These are phyloP conservation scores for Vanrija pseudolonga DNA, from an alignment of 1,284 basidiomycete species.

Conservation along the genomic window DNA sequence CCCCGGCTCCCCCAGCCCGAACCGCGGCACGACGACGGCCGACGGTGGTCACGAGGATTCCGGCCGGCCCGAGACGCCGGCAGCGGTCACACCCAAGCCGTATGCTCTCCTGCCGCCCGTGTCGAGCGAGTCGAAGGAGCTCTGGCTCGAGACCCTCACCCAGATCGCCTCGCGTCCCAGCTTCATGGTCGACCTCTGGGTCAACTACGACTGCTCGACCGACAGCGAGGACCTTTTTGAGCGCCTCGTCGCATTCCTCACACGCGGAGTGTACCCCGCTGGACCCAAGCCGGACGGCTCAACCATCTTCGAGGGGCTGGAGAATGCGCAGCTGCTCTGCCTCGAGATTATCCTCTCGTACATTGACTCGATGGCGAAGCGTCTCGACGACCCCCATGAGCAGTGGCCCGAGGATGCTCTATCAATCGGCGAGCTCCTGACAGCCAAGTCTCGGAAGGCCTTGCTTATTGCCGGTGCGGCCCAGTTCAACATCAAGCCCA, in stretches of 20 bases:
- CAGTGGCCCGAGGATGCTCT: conserved; percentile 60
- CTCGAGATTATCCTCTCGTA: conserved; percentile 84
- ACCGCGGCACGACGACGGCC: conserved; percentile 7
- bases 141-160: conserved; percentile 83
- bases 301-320: conserved; percentile 56
- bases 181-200: conserved; percentile 93
- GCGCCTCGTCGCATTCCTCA: conserved; percentile 81
- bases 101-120: conserved; percentile 56
- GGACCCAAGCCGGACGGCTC: conserved; percentile 37
- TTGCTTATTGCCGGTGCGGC: conserved; percentile 78
- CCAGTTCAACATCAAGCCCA: conserved; percentile 94
- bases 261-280: conserved; percentile 74
- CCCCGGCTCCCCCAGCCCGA: conserved; percentile 56
- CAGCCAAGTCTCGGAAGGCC: conserved; percentile 79
- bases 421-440: conserved; percentile 59
- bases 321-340: conserved; percentile 79
- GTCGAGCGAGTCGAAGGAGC: conserved; percentile 81
- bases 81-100: conserved; percentile 32
- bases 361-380: conserved; percentile 80
- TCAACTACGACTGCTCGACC: conserved; percentile 95
- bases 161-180: conserved; percentile 66
- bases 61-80: conserved; percentile 13
- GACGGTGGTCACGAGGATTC: conserved; percentile 12
- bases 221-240: conserved; percentile 97
- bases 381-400: conserved; percentile 65